Base-by-base conservation (phyloP, 2,329 filamentous ascomycete species). In the Periconia sp. region DNA sequence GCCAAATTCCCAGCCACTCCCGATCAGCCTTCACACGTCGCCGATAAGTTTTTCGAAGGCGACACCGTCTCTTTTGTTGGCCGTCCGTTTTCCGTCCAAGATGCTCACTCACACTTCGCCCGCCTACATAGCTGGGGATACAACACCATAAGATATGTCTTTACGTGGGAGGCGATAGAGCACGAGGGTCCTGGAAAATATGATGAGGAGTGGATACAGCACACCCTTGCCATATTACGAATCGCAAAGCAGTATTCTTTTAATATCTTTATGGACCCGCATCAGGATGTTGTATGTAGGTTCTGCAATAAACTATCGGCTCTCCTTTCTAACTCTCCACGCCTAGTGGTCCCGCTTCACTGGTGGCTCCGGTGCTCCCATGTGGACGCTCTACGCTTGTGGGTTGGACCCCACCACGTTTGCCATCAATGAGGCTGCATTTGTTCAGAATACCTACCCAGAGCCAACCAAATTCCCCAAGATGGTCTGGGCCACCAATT, bases 401-500 rank as follows among this genome's bases (percentile, higher is more conserved):
- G 94, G 94, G 9, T 79, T 99, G 45, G 91, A 99, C 69, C 94
- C 94, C 0, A 82, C 88, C 71, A 87, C 84, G 60, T 97, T 99
- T 68, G 85, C 87, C 49, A 86, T 85, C 18, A 99, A 92, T 14
- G 89, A 97, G 74, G 93, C 93, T 3, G 91, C 94, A 37, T 83
- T 97, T 55, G 93, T 99, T 7, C 94, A 99, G 49, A 99, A 97
- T 68, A 95, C 90, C 1, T 97, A 91, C 69, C 86, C 90, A 10
- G 84, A 96, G 18, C 91, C 92, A 9, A 87, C 87, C 23, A 82
- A 87, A 1, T 99, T 93, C 61, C 94, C 94, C 20, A 97, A 97
- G 77, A 99, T 99, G 95, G 93, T 97, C 53, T 99, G 94, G 94
- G 92, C 93, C 15, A 97, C 95, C 48, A 99, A 99, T 71, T 99